These are phyloP conservation scores for Suillus variegatus DNA, from an alignment of 768 basidiomycete species.

Conservation along the genomic window DNA sequence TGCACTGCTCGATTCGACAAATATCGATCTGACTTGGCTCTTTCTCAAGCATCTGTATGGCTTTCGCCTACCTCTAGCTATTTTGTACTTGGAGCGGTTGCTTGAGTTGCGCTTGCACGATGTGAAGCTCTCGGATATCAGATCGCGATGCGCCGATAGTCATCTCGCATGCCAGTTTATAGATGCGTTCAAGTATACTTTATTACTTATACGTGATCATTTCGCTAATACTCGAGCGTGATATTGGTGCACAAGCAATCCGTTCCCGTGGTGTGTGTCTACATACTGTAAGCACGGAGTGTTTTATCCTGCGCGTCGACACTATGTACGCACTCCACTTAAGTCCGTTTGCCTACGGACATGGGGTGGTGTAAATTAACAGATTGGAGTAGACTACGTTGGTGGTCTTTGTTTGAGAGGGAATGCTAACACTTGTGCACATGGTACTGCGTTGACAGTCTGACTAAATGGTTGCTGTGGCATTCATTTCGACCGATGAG, in stretches of 20 bases:
- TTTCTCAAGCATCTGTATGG: background rate
- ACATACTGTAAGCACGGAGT: too few relatives aligned
- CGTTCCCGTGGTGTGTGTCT: background rate
- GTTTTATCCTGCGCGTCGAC: too few relatives aligned
- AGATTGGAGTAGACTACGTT: background rate
- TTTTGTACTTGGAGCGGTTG: background rate
- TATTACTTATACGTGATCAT: slow-evolving; percentile 3
- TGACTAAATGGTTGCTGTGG: too few relatives aligned
- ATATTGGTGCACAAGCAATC: background rate
- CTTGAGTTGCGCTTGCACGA: background rate
- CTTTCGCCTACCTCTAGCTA: background rate
- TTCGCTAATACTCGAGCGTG: background rate
- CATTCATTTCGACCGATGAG: too few relatives aligned
- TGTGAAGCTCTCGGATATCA: background rate
- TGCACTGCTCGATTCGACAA: background rate
- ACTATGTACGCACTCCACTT: too few relatives aligned
- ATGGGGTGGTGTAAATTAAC: background rate
- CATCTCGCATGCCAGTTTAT: background rate
- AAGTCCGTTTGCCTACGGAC: background rate
- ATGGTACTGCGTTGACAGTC: background rate
- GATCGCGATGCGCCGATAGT: background rate
- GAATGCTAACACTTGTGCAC: background rate
- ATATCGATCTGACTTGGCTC: background rate
- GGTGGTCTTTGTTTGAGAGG: background rate
- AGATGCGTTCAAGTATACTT: slow-evolving; percentile 1